Evolutionary conservation across 2,329 filamentous ascomycete genomes (phyloP).

Genomic region (Aureobasidium leucospermi): DNA sequence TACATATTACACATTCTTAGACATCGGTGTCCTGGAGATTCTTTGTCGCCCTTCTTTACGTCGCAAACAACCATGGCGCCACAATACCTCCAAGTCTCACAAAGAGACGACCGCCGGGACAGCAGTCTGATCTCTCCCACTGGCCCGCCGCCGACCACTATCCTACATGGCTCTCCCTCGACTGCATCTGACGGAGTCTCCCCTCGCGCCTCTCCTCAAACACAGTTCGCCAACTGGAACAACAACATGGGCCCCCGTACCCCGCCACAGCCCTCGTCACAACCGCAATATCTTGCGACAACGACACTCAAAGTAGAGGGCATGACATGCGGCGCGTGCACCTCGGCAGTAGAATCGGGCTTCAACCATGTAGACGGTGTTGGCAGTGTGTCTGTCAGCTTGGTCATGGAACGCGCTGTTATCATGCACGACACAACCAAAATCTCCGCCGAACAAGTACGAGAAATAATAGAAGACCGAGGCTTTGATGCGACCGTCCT

Average conservation of each 20-base stretch:
- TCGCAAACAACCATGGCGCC: slow-evolving; percentile 7
- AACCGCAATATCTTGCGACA: slow-evolving; percentile 60
- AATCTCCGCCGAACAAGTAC: slow-evolving; percentile 67
- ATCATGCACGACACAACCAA: slow-evolving; percentile 75
- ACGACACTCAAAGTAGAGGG: slow-evolving; percentile 87
- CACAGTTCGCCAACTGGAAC: slow-evolving; percentile 10
- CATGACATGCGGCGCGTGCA: slow-evolving; percentile 85
- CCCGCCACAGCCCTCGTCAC: background rate
- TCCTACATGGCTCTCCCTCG: slow-evolving; percentile 1
- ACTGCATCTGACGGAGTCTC: background rate
- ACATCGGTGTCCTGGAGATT: background rate
- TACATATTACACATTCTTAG: background rate
- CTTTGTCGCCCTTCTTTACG: background rate
- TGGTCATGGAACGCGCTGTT: slow-evolving; percentile 93
- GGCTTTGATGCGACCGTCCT: slow-evolving; percentile 73
- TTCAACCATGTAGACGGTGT: slow-evolving; percentile 77
- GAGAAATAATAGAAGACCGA: slow-evolving; percentile 81
- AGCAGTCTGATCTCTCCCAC: slow-evolving; percentile 5
- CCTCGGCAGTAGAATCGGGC: slow-evolving; percentile 81
- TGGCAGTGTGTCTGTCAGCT: slow-evolving; percentile 79
- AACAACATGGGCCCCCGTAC: slow-evolving; percentile 8
- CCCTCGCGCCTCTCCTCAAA: slow-evolving; percentile 4
- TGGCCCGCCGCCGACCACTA: background rate
- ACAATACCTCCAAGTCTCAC: slow-evolving; percentile 2
- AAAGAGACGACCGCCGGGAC: slow-evolving; percentile 5